Percentiles rank a stretch among this genome's conserved stretches.
phyloP scores from a whole-genome alignment of 2,329 filamentous ascomycete genomes.

The Microsporum audouinii region DNA sequence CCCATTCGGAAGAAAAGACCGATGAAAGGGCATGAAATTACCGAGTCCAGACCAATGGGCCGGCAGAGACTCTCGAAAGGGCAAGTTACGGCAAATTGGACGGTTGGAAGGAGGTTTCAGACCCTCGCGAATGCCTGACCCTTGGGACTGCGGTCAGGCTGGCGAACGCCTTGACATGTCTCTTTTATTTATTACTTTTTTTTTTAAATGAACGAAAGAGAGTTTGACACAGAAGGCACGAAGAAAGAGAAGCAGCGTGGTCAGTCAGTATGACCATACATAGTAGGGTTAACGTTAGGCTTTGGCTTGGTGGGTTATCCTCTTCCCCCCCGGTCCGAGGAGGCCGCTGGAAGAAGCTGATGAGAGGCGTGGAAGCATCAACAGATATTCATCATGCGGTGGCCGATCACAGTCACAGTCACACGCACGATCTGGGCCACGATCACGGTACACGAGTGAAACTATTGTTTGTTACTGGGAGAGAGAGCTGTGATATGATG shows the following conservation, averaged over 20 bases:
- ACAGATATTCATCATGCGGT: background rate
- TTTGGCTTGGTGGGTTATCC: background rate
- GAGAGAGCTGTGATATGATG: background rate
- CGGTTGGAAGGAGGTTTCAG: background rate
- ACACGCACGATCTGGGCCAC: background rate
- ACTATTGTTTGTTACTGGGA: background rate
- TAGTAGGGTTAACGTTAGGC: background rate
- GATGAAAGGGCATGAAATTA: background rate
- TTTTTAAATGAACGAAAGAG: background rate
- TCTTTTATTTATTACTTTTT: too few relatives aligned
- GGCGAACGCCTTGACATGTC: background rate
- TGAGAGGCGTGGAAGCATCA: too few relatives aligned
- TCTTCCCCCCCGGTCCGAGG: background rate
- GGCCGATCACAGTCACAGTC: constrained; percentile 4
- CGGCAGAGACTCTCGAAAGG: background rate
- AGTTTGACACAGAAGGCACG: background rate
- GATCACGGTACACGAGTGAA: background rate
- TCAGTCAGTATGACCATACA: too few relatives aligned
- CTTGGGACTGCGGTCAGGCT: background rate
- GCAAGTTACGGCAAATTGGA: background rate
- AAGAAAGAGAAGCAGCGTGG: background rate
- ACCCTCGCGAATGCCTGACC: background rate
- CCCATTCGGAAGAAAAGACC: background rate
- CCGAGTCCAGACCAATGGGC: background rate
- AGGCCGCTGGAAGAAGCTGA: background rate